Evolutionary conservation across 2,329 filamentous ascomycete genomes (phyloP).

Genomic region (Colletotrichum karsti): DNA sequence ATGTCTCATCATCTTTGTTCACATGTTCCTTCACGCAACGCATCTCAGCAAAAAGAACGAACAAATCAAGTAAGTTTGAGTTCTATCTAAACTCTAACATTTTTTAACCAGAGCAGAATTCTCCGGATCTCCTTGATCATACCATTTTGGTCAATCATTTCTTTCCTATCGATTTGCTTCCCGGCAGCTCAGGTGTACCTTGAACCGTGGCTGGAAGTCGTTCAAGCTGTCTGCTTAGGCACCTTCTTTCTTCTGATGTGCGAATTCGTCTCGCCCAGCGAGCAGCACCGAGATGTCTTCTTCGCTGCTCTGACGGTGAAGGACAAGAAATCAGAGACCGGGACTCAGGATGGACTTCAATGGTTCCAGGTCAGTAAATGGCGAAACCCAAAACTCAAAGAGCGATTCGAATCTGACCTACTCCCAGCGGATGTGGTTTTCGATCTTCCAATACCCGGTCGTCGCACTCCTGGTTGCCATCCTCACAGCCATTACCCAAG

Average conservation of each 20-base stretch:
- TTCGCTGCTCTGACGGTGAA: slow-evolving; percentile 43
- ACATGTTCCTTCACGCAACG: slow-evolving; percentile 45
- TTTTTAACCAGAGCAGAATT: slow-evolving; percentile 36
- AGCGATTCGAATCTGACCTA: background rate
- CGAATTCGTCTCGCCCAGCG: slow-evolving; percentile 47
- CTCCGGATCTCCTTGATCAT: slow-evolving; percentile 48
- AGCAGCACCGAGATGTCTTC: slow-evolving; percentile 42
- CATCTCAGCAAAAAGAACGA: slow-evolving; percentile 49
- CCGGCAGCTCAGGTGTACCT: slow-evolving; percentile 49
- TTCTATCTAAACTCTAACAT: slow-evolving; percentile 18
- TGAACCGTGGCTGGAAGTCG: slow-evolving; percentile 45
- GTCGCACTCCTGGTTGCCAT: slow-evolving; percentile 51
- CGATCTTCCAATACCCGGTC: slow-evolving; percentile 50
- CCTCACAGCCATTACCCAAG: slow-evolving; percentile 39
- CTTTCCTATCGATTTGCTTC: slow-evolving; percentile 47
- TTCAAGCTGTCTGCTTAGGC: slow-evolving; percentile 49
- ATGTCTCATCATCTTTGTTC: slow-evolving; percentile 36
- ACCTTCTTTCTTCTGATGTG: slow-evolving; percentile 54
- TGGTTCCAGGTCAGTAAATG: slow-evolving; percentile 40
- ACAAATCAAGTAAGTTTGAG: slow-evolving; percentile 42
- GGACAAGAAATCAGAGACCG: slow-evolving; percentile 34
- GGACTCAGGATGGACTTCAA: slow-evolving; percentile 36
- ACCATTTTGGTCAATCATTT: slow-evolving; percentile 47
- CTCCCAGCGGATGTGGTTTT: slow-evolving; percentile 39
- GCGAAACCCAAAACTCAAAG: no score